Evolutionary conservation across 768 basidiomycete genomes (phyloP).

Genomic region (Mycena metata): DNA sequence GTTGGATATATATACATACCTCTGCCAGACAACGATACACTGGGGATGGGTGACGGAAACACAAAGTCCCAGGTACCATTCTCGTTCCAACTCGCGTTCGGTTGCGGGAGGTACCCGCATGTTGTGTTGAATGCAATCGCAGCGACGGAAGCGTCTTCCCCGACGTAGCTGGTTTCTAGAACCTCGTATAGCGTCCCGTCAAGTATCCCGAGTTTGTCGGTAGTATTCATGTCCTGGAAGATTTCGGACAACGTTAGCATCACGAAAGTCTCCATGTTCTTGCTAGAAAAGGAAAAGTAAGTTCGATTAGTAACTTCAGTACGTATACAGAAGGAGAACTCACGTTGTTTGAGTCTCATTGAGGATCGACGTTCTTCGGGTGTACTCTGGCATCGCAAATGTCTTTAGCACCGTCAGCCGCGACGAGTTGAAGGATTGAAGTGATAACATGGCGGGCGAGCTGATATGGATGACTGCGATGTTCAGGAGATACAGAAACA

Average conservation of each 20-base stretch:
- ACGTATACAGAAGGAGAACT: too few species aligned
- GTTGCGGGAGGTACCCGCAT: conserved; percentile 11
- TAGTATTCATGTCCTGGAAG: neutral
- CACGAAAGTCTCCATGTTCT: too few species aligned
- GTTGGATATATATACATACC: neutral
- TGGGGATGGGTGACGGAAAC: too few species aligned
- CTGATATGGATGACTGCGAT: conserved; percentile 39
- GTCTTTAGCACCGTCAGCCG: conserved; percentile 1
- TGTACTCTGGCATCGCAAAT: neutral
- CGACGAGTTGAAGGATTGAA: conserved; percentile 11
- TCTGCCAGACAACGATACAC: conserved; percentile 1
- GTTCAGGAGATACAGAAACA: conserved; percentile 28
- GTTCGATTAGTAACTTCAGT: too few species aligned
- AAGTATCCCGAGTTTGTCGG: conserved; percentile 7
- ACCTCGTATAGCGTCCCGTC: conserved; percentile 6
- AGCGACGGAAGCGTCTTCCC: conserved; percentile 1
- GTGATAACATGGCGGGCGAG: conserved; percentile 31
- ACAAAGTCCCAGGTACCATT: conserved; percentile 6
- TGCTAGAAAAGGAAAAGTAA: too few species aligned
- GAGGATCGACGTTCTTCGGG: too few species aligned
- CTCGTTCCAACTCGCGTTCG: neutral
- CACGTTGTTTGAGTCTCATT: too few species aligned
- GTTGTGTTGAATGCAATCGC: conserved; percentile 13
- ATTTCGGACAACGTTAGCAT: neutral
- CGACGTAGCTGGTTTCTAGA: conserved; percentile 1